Base-by-base conservation (phyloP, 345 rosid species). In the Abelmoschus esculentus region DNA sequence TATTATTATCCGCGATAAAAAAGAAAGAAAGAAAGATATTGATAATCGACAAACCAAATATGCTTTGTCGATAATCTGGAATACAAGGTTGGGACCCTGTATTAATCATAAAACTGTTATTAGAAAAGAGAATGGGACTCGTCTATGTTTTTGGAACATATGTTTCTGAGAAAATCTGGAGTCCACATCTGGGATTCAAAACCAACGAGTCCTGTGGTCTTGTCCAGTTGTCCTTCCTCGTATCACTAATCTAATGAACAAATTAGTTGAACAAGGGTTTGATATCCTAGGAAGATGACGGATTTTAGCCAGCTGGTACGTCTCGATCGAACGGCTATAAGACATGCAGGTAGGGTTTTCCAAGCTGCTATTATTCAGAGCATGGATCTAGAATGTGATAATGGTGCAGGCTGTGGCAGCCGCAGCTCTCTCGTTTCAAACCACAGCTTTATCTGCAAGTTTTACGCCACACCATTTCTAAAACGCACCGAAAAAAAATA, bases 361-460 rank as follows among this genome's bases (percentile, higher is more conserved):
- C 40, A 31, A 47, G 56, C 38, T 47, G 40, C 22, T 47, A 54
- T 54, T 11, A 47, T 47, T 42, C 44, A 28, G 40, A 66, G 29
- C 13, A 42, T 42, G 46, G 13, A 42, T 10, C 46, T 38, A 38
- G 42, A 38, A 38, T 38, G 42, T 38, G 42, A 38, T 38, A 38
- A 38, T 38, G 42, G 10, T 38, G 42, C 42, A 38, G 9, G 42
- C 9, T 38, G 42, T 38, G 42, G 9, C 42, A 38, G 66, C 2
- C 0, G 9, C 42, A 38, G 66, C 4, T 0, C 18, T 32, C 3
- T 26, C 28, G 15, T 52, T 26, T 53, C 55, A 54, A 73, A 74
- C 79, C 79, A 75, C 77, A 69, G 11, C 67, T 65, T 65, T 67
- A 73, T 67, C 64, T 34, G 67, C 70, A 49, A 15, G n/a, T 57